Conservation (phyloP, 192 early-diverging fungal species). For the Chytriomyces hyalinus region DNA sequence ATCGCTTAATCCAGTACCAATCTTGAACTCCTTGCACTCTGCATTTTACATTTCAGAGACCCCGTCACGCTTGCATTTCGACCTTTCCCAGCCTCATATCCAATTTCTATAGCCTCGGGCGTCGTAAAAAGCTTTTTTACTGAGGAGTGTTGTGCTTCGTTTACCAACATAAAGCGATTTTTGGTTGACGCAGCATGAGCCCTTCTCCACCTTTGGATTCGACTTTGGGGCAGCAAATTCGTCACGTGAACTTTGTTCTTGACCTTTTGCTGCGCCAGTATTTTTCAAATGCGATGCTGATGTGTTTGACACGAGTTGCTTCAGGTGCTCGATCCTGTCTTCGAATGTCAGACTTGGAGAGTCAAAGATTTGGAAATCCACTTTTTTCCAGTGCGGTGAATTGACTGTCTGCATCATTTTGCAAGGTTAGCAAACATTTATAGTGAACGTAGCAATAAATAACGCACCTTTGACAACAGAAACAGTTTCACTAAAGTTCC, state of each 20-base stretch:
- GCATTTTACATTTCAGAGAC: constrained; percentile 65
- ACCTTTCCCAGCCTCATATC: constrained; percentile 57
- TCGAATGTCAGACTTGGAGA: constrained; percentile 64
- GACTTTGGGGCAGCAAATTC: constrained; percentile 55
- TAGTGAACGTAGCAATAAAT: constrained; percentile 35
- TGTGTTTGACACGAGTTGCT: constrained; percentile 41
- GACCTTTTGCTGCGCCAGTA: constrained; percentile 60
- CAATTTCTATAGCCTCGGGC: constrained; percentile 70
- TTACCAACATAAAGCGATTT: constrained; percentile 49
- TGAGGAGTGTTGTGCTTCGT: constrained; percentile 58
- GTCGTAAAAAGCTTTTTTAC: constrained; percentile 76
- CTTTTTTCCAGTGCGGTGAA: constrained; percentile 51
- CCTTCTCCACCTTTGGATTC: constrained; percentile 70
- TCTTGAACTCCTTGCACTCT: constrained; percentile 65
- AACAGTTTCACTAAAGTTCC: constrained; percentile 65
- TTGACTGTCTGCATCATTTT: constrained; percentile 36
- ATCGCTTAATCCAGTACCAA: constrained; percentile 71
- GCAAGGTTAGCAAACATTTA: neutral
- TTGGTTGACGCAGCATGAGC: constrained; percentile 63
- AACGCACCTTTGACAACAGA: constrained; percentile 63
- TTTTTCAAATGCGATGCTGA: constrained; percentile 25
- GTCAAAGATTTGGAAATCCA: constrained; percentile 71
- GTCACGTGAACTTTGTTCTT: constrained; percentile 49
- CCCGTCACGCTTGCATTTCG: constrained; percentile 62
- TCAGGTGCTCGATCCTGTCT: constrained; percentile 52